A percentile compares a stretch with the other conserved stretches of the same genome.
Conservation (phyloP, 176 grass and related monocot species). For the Pharus latifolius region DNA sequence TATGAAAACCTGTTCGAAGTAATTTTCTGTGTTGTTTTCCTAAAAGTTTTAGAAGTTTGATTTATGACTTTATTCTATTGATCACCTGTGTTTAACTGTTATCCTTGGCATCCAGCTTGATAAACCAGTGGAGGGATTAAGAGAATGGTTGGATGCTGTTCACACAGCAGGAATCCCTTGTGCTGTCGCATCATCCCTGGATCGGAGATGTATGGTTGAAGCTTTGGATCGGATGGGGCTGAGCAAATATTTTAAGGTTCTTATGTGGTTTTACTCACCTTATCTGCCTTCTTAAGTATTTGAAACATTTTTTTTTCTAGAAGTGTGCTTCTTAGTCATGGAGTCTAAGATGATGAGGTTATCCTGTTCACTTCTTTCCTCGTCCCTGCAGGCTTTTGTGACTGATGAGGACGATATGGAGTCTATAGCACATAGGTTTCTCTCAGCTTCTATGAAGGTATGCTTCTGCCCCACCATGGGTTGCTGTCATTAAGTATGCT, state of each 20-base stretch:
- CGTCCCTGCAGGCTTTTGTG: slow-evolving; percentile 55
- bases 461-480: background rate
- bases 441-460: slow-evolving; percentile 91
- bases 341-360: background rate
- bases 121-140: slow-evolving; percentile 65
- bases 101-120: slow-evolving; percentile 50
- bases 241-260: slow-evolving; percentile 86
- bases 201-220: slow-evolving; percentile 74
- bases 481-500: background rate
- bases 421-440: slow-evolving; percentile 92
- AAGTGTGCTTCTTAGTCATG: background rate
- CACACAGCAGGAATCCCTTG: slow-evolving; percentile 81
- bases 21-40: background rate
- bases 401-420: slow-evolving; percentile 95
- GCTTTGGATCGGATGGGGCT: slow-evolving; percentile 71
- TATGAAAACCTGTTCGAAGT: slow-evolving; percentile 84
- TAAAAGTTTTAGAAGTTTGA: background rate
- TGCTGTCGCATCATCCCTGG: slow-evolving; percentile 73
- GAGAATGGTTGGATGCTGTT: slow-evolving; percentile 88
- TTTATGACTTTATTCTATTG: background rate
- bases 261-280: background rate
- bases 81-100: background rate
- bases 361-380: background rate
- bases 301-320: slow-evolving; percentile 8
- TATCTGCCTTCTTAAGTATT: background rate